Evolutionary conservation across 2,329 filamentous ascomycete genomes (phyloP).

Genomic region (Microascus cirrosus): DNA sequence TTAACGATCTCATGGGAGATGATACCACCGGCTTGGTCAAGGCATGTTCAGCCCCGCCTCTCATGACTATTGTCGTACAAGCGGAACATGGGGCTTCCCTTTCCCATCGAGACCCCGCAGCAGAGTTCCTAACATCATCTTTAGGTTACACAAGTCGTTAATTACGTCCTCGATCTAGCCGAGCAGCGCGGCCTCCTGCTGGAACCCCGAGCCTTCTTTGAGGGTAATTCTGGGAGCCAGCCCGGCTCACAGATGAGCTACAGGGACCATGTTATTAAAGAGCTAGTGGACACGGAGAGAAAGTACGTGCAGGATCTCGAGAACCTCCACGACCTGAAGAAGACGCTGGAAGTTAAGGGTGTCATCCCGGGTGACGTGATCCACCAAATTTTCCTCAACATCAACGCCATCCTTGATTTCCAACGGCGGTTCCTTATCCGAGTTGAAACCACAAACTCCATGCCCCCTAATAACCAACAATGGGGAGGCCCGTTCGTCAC

Average conservation of each 20-base stretch:
- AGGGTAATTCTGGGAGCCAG: slow-evolving; percentile 34
- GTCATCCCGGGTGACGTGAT: slow-evolving; percentile 81
- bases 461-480: slow-evolving; percentile 64
- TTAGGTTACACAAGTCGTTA: slow-evolving; percentile 77
- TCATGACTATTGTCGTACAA: background rate
- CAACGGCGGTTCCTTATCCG: slow-evolving; percentile 90
- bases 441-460: slow-evolving; percentile 88
- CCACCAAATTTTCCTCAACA: slow-evolving; percentile 92
- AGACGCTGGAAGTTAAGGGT: slow-evolving; percentile 76
- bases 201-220: slow-evolving; percentile 45
- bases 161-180: slow-evolving; percentile 79
- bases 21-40: slow-evolving; percentile 98
- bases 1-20: slow-evolving; percentile 82
- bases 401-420: slow-evolving; percentile 90
- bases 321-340: slow-evolving; percentile 86
- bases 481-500: slow-evolving; percentile 89
- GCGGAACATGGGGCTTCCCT: background rate
- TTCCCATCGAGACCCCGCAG: background rate
- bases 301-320: slow-evolving; percentile 98
- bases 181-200: slow-evolving; percentile 65
- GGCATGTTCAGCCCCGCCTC: slow-evolving; percentile 33
- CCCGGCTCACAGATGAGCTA: slow-evolving; percentile 56
- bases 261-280: slow-evolving; percentile 79
- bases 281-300: slow-evolving; percentile 87
- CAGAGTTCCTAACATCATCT: slow-evolving; percentile 4